Evolutionary conservation across 2,329 filamentous ascomycete genomes (phyloP).

Genomic region (Whalleya microplaca): DNA sequence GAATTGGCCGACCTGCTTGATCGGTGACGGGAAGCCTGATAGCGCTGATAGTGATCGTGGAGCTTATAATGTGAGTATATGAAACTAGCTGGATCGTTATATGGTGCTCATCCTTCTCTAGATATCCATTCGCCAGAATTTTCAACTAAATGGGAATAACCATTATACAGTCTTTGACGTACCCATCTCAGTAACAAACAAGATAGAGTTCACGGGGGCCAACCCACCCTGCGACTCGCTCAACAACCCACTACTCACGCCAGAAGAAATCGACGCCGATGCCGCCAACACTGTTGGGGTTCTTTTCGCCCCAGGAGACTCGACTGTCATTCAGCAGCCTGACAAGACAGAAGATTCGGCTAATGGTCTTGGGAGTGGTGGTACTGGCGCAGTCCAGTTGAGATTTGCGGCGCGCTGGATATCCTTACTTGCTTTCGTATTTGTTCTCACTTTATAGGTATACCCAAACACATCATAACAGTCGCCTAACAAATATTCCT

Average conservation of each 20-base stretch:
- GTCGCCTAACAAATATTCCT: background rate
- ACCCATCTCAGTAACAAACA: conserved; percentile 70
- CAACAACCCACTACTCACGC: conserved; percentile 54
- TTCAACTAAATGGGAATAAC: conserved; percentile 64
- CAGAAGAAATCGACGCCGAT: conserved; percentile 48
- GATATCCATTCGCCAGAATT: conserved; percentile 74
- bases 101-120: conserved; percentile 29
- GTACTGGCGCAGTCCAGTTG: conserved; percentile 39
- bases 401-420: conserved; percentile 38
- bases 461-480: background rate
- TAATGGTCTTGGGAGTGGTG: conserved; percentile 41
- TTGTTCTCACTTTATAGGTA: conserved; percentile 22
- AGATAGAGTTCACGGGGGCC: conserved; percentile 50
- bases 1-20: conserved; percentile 71
- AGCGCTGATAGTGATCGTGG: conserved; percentile 57
- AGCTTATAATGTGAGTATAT: conserved; percentile 59
- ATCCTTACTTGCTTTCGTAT: conserved; percentile 36
- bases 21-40: conserved; percentile 58
- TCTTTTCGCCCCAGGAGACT: conserved; percentile 56
- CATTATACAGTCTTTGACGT: conserved; percentile 74
- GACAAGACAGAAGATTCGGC: conserved; percentile 32
- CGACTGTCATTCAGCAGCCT: conserved; percentile 47
- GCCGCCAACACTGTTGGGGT: conserved; percentile 49
- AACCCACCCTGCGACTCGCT: conserved; percentile 55
- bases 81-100: background rate